Percentiles rank a stretch among this genome's conserved stretches.
phyloP scores from a whole-genome alignment of 2,329 filamentous ascomycete species.

The Niveomyces coronatus region DNA sequence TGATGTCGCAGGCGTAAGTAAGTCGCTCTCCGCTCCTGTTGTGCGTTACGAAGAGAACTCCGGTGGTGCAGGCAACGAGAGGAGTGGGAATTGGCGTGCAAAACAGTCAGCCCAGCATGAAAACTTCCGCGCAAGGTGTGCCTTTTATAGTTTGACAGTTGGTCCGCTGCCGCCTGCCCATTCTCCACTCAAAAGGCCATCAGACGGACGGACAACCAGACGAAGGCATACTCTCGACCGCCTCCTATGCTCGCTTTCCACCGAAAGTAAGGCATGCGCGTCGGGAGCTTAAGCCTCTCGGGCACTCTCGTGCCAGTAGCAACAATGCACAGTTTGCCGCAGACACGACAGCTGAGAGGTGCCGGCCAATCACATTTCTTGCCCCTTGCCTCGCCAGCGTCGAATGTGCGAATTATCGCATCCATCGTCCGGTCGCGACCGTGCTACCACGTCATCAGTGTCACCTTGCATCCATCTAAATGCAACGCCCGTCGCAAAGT shows the following conservation, averaged over 20 bases:
- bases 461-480: neutral
- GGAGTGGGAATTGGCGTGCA: neutral
- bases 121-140: neutral
- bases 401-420: neutral
- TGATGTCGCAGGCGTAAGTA: neutral
- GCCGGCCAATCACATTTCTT: neutral
- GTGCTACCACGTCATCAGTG: slow-evolving; percentile 1
- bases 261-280: neutral
- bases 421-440: slow-evolving; percentile 1
- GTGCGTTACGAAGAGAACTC: neutral
- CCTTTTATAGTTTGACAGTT: neutral
- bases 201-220: too few relatives aligned
- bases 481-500: slow-evolving; percentile 4
- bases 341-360: neutral
- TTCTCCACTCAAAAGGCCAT: neutral
- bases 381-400: neutral
- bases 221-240: neutral
- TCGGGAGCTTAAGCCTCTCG: neutral
- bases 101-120: neutral
- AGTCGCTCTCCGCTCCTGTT: neutral
- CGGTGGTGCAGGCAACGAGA: neutral
- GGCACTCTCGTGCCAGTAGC: neutral
- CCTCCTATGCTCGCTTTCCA: neutral
- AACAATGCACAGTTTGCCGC: neutral
- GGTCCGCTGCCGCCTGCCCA: neutral